phyloP scores from a whole-genome alignment of 78 protist species.

The slime mould (Dictyostelium discoideum) region DNA sequence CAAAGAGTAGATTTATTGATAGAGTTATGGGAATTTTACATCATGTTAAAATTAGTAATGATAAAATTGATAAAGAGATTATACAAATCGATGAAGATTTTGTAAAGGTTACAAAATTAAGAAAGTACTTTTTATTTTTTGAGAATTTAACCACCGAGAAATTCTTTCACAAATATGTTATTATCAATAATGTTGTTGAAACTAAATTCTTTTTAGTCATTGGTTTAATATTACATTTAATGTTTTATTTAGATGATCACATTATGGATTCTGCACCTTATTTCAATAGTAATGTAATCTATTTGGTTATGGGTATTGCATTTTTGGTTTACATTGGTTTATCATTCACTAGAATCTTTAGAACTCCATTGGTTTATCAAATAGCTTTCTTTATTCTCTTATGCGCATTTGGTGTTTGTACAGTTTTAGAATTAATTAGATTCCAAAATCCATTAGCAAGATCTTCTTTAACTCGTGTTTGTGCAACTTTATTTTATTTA shows the following conservation, averaged over 20 bases:
- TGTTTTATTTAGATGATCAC: slow-evolving; percentile 43
- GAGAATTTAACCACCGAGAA: slow-evolving; percentile 15
- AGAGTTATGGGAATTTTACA: not conserved
- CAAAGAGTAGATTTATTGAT: not conserved
- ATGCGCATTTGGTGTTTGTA: slow-evolving; percentile 38
- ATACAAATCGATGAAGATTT: slow-evolving; percentile 31
- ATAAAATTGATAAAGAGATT: not conserved
- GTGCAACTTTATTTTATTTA: slow-evolving; percentile 43
- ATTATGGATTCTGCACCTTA: slow-evolving; percentile 26
- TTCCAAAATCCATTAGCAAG: slow-evolving; percentile 69
- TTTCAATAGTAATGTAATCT: not conserved
- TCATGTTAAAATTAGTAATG: not conserved
- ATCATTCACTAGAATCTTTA: slow-evolving; percentile 30
- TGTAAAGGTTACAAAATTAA: slow-evolving; percentile 22
- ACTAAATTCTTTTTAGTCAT: slow-evolving; percentile 57
- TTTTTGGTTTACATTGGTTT: slow-evolving; percentile 16
- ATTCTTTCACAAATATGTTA: slow-evolving; percentile 46
- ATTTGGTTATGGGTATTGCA: slow-evolving; percentile 25
- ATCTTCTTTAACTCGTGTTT: slow-evolving; percentile 45
- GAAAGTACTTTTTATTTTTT: slow-evolving; percentile 10
- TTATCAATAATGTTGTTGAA: slow-evolving; percentile 34
- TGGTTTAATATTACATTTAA: slow-evolving; percentile 30
- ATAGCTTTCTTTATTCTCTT: slow-evolving; percentile 7
- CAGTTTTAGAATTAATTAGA: slow-evolving; percentile 51
- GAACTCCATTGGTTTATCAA: slow-evolving; percentile 15